Evolutionary conservation across 78 protist genomes (phyloP).

Genomic region (Guillardia theta): DNA sequence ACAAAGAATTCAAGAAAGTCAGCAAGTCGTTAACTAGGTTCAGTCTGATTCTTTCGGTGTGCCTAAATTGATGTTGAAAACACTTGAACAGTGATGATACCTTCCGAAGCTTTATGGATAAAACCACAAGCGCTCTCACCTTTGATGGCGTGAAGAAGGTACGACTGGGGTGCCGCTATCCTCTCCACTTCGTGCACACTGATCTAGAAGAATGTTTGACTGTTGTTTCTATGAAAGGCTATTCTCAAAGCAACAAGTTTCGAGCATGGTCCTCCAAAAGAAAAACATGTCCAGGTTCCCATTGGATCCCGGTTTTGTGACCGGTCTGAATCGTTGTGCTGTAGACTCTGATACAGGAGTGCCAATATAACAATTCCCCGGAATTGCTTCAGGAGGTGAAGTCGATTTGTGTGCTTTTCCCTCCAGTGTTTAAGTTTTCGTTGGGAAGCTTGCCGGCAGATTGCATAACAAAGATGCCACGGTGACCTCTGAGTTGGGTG

Average conservation of each 20-base stretch:
- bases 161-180: too few species aligned
- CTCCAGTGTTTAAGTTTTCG: too few species aligned
- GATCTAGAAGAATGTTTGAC: too few species aligned
- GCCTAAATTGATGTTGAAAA: too few species aligned
- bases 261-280: background rate
- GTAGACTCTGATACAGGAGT: background rate
- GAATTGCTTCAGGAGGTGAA: too few species aligned
- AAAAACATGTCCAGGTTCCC: background rate
- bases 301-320: background rate
- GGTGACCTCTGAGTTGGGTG: background rate
- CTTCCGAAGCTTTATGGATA: background rate
- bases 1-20: background rate
- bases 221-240: too few species aligned
- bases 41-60: too few species aligned
- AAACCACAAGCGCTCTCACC: background rate
- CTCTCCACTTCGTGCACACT: too few species aligned
- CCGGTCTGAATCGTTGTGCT: background rate
- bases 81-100: background rate
- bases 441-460: too few species aligned
- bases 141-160: background rate
- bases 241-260: background rate
- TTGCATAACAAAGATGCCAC: background rate
- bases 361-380: too few species aligned
- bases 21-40: background rate
- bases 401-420: too few species aligned